phyloP scores from a whole-genome alignment of 2,329 filamentous ascomycete species.

The Incumbomyces lentus region DNA sequence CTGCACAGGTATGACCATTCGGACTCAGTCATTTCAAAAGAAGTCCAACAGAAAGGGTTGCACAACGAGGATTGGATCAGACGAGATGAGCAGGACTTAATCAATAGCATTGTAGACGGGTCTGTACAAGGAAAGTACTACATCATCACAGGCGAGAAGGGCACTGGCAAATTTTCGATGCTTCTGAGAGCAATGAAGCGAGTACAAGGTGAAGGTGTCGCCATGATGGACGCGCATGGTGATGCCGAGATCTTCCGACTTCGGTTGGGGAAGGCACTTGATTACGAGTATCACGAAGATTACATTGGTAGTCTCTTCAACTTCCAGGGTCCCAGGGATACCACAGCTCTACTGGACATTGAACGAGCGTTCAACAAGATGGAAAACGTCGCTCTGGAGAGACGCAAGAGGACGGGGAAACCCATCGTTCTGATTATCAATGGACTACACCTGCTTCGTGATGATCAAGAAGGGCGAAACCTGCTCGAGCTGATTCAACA shows the following conservation, averaged over 20 bases:
- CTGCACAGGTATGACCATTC: conserved; percentile 17
- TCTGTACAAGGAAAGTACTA: conserved; percentile 71
- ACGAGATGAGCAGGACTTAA: conserved; percentile 67
- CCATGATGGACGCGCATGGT: conserved; percentile 93
- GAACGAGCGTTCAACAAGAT: conserved; percentile 95
- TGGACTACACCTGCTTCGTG: conserved; percentile 77
- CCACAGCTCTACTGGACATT: conserved; percentile 84
- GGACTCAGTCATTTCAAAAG: conserved; percentile 21
- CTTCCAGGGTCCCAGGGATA: conserved; percentile 82
- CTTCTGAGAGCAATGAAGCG: conserved; percentile 90
- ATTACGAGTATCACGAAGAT: conserved; percentile 96
- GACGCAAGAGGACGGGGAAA: conserved; percentile 41
- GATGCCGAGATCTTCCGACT: conserved; percentile 93
- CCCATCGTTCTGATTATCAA: conserved; percentile 92
- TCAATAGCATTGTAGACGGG: conserved; percentile 73
- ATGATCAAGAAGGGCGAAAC: conserved; percentile 83
- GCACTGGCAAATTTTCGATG: conserved; percentile 95
- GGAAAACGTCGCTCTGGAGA: conserved; percentile 76
- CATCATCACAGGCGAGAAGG: conserved; percentile 87
- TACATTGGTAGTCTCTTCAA: conserved; percentile 87
- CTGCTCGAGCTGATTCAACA: conserved; percentile 91
- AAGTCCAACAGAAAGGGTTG: conserved; percentile 6
- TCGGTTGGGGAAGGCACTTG: conserved; percentile 79
- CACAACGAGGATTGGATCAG: conserved; percentile 63
- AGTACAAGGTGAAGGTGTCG: conserved; percentile 74